Conservation (phyloP, 306 rosid genomes). For the Corylus avellana region DNA sequence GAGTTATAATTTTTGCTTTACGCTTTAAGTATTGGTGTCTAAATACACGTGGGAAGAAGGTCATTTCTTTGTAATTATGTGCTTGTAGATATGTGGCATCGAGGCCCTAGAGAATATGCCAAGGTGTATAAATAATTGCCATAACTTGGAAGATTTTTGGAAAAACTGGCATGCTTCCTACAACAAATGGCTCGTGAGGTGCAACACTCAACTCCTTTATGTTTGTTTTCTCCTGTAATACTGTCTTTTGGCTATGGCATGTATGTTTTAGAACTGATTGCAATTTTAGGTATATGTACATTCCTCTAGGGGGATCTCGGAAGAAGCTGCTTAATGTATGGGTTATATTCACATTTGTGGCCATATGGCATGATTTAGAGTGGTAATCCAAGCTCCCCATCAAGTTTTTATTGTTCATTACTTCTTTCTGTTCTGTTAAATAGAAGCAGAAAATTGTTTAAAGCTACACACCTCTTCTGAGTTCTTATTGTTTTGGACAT, state of each 20-base stretch:
- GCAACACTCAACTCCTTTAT: slow-evolving; percentile 27
- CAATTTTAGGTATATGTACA: slow-evolving; percentile 80
- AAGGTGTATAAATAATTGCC: slow-evolving; percentile 87
- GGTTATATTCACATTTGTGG: slow-evolving; percentile 92
- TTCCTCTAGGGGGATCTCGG: slow-evolving; percentile 86
- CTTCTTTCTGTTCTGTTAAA: slow-evolving; percentile 24
- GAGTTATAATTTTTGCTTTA: slow-evolving; percentile 12
- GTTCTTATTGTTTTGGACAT: slow-evolving; percentile 31
- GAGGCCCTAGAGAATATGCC: slow-evolving; percentile 97
- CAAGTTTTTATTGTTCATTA: slow-evolving; percentile 25
- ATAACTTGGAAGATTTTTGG: slow-evolving; percentile 88
- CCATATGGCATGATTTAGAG: slow-evolving; percentile 94
- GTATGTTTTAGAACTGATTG: slow-evolving; percentile 7
- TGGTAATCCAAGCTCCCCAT: slow-evolving; percentile 51
- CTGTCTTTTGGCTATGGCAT: slow-evolving; percentile 9
- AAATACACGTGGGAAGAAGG: slow-evolving; percentile 10
- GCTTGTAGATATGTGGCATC: slow-evolving; percentile 72
- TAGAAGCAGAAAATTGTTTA: slow-evolving; percentile 27
- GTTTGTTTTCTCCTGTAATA: slow-evolving; percentile 15
- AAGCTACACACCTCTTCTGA: slow-evolving; percentile 15
- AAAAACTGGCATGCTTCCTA: slow-evolving; percentile 98
- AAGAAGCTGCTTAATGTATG: slow-evolving; percentile 80
- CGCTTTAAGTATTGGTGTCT: slow-evolving; percentile 17
- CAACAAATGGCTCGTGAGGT: slow-evolving; percentile 99
- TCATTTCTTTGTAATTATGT: slow-evolving; percentile 24